These are phyloP conservation scores for Gastrodia elata DNA, from an alignment of 106 monocot species.

Conservation along the genomic window DNA sequence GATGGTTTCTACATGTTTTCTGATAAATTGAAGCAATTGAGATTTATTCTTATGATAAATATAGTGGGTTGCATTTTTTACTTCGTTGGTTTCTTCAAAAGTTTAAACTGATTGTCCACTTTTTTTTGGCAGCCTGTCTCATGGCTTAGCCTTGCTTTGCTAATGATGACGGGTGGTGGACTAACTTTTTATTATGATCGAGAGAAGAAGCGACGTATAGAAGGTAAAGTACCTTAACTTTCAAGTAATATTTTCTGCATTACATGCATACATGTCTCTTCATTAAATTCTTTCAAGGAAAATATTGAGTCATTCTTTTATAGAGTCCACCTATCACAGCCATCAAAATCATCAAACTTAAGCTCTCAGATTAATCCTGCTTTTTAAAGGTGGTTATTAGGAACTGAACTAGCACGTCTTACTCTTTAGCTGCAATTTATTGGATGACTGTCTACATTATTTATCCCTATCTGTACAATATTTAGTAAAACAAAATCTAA, in stretches of 20 bases:
- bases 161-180: slow-evolving; percentile 80
- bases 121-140: slow-evolving; percentile 69
- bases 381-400: background rate
- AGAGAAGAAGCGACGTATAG: slow-evolving; percentile 84
- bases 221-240: slow-evolving; percentile 44
- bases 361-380: background rate
- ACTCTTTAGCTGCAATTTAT: background rate
- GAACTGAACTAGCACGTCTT: background rate
- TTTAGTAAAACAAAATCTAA: background rate
- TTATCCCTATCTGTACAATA: background rate
- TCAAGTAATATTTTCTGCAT: background rate
- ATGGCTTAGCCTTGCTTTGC: slow-evolving; percentile 80
- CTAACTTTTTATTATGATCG: slow-evolving; percentile 77
- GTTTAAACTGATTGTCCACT: background rate
- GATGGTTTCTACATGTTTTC: background rate
- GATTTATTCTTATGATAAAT: background rate
- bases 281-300: background rate
- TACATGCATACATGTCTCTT: background rate
- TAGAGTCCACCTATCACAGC: no score
- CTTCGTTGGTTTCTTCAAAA: slow-evolving; percentile 10
- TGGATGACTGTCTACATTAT: background rate
- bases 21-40: background rate
- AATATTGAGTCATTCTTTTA: background rate
- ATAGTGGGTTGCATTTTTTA: background rate
- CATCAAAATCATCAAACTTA: no score